Evolutionary conservation across 1,284 basidiomycete species (phyloP).

Genomic region (Austroboletus novae-zelandiae): DNA sequence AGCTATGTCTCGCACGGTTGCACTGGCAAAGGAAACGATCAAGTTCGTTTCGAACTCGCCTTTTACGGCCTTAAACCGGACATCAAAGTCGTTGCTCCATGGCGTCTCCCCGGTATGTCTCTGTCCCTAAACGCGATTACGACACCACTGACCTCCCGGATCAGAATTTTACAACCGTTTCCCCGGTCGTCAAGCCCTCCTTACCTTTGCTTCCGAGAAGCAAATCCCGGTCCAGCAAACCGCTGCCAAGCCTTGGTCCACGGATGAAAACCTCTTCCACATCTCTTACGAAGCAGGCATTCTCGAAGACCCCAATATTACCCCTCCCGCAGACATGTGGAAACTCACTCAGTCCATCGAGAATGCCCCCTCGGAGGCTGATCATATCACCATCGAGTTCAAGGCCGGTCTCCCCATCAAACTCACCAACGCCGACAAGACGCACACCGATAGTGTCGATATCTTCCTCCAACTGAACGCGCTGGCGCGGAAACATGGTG

Average conservation of each 20-base stretch:
- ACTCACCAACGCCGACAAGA: constrained; percentile 61
- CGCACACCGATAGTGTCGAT: constrained; percentile 89
- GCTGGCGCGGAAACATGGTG: constrained; percentile 91
- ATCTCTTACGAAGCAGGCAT: constrained; percentile 99
- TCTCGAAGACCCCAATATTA: constrained; percentile 94
- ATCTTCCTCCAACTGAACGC: constrained; percentile 93
- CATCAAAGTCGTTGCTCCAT: constrained; percentile 99
- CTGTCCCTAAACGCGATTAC: not conserved
- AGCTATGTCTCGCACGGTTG: constrained; percentile 98
- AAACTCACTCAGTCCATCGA: constrained; percentile 90
- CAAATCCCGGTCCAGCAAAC: constrained; percentile 95
- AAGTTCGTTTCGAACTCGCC: constrained; percentile 98
- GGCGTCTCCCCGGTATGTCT: constrained; percentile 83
- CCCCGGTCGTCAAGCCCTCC: constrained; percentile 90
- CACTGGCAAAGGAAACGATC: constrained; percentile 99
- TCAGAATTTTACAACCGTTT: constrained; percentile 97
- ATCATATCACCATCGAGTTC: constrained; percentile 86
- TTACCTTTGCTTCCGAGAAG: constrained; percentile 88
- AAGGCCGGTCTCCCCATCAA: constrained; percentile 83
- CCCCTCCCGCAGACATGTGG: constrained; percentile 99
- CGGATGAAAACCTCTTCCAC: constrained; percentile 99
- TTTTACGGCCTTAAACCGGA: constrained; percentile 99
- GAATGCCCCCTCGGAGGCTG: constrained; percentile 78
- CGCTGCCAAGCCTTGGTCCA: constrained; percentile 97
- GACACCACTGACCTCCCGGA: not conserved